Base-by-base conservation (phyloP, 2,329 filamentous ascomycete species). In the Aureobasidium namibiae region DNA sequence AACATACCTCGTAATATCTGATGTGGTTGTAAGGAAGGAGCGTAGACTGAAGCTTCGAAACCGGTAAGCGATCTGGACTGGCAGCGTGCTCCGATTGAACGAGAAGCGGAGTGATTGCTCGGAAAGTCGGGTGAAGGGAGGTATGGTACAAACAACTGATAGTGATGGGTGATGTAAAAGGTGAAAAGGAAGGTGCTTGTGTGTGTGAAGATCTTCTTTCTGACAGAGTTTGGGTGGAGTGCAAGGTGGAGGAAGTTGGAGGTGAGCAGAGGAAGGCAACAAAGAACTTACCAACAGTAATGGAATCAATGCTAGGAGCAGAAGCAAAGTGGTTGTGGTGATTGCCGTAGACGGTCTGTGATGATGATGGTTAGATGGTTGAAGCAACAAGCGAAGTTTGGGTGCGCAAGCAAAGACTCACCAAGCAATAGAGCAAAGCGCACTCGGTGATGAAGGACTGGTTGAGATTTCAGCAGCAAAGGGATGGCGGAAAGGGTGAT, bases 361-460 rank as follows among this genome's bases (percentile, higher is more conserved):
- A 16, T 38, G 49, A 2, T 38, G 34, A 23, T 42, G 50, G 26
- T 54, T 33, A 54, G 50, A 54, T 54, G 26, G 18, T 23, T 33
- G 50, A 21, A 21, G 21, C 36, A 42, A 18, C 13, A 31, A 14
- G 18, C 14, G 10, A 16, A 33, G 36, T 31, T 26, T 44, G 48
- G n/a, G n/a, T 14, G 49, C 34, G 24, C 46, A 49, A 36, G 29
- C 46, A 54, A 42, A 36, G 42, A 54, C 50, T 54, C 13, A 54
- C 50, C 2, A 53, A 41, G 38, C 36, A 33, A 54, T 10, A 8
- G 26, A 33, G 50, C 50, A 31, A 42, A 21, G 38, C 16, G 33
- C 33, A 39, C n/a, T 29, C 7, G 14, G 2, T 29, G 34, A 33
- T 13, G 23, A 52, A n/a, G 13, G 34, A 52, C 23, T 26, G 33